A percentile compares a stretch with the other conserved stretches of the same genome.
Conservation (phyloP, 2,329 filamentous ascomycete species). For the Colletotrichum truncatum region DNA sequence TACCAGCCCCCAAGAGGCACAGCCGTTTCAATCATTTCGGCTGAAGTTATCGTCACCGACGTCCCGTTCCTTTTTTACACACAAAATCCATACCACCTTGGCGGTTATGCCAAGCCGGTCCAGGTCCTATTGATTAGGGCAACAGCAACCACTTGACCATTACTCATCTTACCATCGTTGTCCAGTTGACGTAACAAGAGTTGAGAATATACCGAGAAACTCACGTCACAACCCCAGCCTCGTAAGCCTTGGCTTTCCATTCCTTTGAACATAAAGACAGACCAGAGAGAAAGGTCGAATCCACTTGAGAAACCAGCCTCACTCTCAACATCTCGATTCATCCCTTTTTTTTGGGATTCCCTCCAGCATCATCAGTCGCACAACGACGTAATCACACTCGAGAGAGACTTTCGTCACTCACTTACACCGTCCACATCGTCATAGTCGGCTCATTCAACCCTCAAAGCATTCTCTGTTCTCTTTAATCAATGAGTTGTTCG, state of each 20-base stretch:
- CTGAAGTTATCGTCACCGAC: slow-evolving; percentile 20
- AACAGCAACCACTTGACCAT: not conserved
- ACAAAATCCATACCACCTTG: not conserved
- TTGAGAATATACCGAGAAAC: not conserved
- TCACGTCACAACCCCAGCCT: not conserved
- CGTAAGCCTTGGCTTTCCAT: slow-evolving; percentile 1
- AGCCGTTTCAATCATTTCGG: slow-evolving; percentile 19
- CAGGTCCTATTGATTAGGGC: slow-evolving; percentile 24
- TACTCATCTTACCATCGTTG: not conserved
- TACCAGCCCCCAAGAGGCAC: slow-evolving; percentile 15
- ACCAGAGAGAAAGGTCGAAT: not conserved
- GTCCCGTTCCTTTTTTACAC: slow-evolving; percentile 15
- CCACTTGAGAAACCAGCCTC: slow-evolving; percentile 11
- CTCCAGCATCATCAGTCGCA: not conserved
- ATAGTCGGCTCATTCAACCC: slow-evolving; percentile 8
- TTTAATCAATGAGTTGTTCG: slow-evolving; percentile 9
- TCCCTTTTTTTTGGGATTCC: not conserved
- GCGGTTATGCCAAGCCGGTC: slow-evolving; percentile 10
- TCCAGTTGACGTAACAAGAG: slow-evolving; percentile 1
- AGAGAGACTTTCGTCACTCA: not conserved
- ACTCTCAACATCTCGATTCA: too few relatives aligned
- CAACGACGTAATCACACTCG: not conserved
- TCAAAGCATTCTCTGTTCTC: slow-evolving; percentile 10
- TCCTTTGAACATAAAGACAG: slow-evolving; percentile 6
- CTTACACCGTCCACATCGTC: slow-evolving; percentile 15